Conservation (phyloP, 208 protist genomes). For the Strigomonas culicis region DNA sequence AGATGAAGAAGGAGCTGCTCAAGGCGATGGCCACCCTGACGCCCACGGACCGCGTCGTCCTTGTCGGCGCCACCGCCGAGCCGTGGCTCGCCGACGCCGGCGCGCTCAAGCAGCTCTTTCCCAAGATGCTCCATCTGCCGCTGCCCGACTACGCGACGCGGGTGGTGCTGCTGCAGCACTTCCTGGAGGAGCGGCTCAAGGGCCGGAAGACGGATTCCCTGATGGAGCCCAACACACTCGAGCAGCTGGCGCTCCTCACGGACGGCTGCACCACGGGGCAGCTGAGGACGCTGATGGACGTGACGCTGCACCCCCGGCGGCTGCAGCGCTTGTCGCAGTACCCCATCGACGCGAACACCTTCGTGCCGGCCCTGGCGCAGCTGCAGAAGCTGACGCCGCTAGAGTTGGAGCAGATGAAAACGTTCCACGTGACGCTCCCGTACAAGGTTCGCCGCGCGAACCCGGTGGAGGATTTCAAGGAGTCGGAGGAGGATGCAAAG, state of each 20-base stretch:
- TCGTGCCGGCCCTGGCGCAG: constrained; percentile 61
- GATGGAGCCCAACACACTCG: constrained; percentile 20
- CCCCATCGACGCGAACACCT: constrained; percentile 68
- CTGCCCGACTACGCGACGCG: constrained; percentile 88
- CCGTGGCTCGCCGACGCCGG: constrained; percentile 74
- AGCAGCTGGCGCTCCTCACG: constrained; percentile 75
- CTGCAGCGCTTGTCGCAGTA: constrained; percentile 64
- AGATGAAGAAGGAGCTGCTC: constrained; percentile 91
- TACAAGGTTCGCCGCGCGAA: constrained; percentile 65
- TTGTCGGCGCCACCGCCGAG: constrained; percentile 71
- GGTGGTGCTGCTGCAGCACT: constrained; percentile 54
- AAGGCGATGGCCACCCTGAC: constrained; percentile 73
- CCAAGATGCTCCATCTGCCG: constrained; percentile 72
- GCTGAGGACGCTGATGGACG: constrained; percentile 46
- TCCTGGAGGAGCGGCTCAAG: constrained; percentile 26
- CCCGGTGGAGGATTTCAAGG: constrained; percentile 64
- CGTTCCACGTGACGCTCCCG: constrained; percentile 63
- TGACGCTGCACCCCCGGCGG: constrained; percentile 63
- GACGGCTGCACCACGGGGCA: constrained; percentile 67
- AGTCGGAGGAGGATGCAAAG: constrained; percentile 59
- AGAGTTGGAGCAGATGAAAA: constrained; percentile 53
- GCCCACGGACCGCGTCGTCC: constrained; percentile 86
- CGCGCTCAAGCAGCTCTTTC: constrained; percentile 58
- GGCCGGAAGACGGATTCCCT: neutral
- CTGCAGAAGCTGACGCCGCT: constrained; percentile 43